phyloP scores from a whole-genome alignment of 208 protist species.

The Sergeia podlipaevii region DNA sequence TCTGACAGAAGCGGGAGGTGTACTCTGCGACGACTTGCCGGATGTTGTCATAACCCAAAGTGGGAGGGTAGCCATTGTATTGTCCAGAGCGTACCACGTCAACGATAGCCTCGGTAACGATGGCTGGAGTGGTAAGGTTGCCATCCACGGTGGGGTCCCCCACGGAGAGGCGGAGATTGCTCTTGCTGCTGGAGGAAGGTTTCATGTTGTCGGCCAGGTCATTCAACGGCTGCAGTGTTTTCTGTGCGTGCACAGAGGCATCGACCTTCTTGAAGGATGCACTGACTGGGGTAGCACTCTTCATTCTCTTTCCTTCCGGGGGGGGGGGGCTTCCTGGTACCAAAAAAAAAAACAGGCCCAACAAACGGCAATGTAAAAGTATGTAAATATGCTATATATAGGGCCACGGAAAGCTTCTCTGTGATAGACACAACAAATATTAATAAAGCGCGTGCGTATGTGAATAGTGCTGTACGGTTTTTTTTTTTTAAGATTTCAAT shows the following conservation, averaged over 20 bases:
- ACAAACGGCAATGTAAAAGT: too few relatives aligned
- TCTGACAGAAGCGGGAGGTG: slow-evolving; percentile 32
- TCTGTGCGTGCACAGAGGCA: slow-evolving; percentile 31
- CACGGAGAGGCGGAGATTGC: slow-evolving; percentile 50
- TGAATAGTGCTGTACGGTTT: too few relatives aligned
- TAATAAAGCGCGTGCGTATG: too few relatives aligned
- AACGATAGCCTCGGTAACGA: slow-evolving; percentile 44
- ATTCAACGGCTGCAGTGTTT: slow-evolving; percentile 80
- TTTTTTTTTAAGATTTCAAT: too few relatives aligned
- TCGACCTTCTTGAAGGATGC: slow-evolving; percentile 14
- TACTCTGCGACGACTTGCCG: slow-evolving; percentile 56
- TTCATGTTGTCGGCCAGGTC: slow-evolving; percentile 84
- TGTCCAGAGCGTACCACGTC: slow-evolving; percentile 39
- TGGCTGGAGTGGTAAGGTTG: slow-evolving; percentile 47
- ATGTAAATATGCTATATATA: too few relatives aligned
- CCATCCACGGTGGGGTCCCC: slow-evolving; percentile 72
- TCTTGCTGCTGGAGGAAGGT: slow-evolving; percentile 40
- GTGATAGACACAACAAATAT: too few relatives aligned
- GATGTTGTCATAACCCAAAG: slow-evolving; percentile 41
- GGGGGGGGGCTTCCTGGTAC: too few relatives aligned
- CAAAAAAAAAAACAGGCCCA: too few relatives aligned
- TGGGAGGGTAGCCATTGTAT: slow-evolving; percentile 78
- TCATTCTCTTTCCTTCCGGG: neutral
- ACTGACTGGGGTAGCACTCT: too few relatives aligned
- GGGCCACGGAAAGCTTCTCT: too few relatives aligned